A percentile compares a stretch with the other conserved stretches of the same genome.
Conservation (phyloP, 2,329 filamentous ascomycete genomes). For the Fusarium succisae region DNA sequence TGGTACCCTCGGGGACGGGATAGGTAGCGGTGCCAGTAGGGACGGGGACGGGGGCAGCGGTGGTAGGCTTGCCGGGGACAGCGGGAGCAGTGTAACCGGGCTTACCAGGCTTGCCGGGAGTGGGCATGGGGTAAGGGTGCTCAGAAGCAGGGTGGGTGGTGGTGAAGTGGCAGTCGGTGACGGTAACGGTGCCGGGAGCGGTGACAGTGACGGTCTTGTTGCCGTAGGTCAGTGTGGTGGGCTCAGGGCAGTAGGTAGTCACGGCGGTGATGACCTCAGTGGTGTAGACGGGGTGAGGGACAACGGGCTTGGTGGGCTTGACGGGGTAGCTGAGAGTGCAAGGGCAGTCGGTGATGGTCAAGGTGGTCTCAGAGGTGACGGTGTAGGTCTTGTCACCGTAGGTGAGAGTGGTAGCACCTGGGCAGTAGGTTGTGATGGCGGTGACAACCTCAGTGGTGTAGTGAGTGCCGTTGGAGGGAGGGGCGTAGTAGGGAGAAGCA, state of each 20-base stretch:
- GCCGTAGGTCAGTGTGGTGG: conserved; percentile 46
- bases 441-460: conserved; percentile 74
- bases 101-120: conserved; percentile 14
- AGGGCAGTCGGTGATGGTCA: conserved; percentile 77
- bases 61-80: conserved; percentile 3
- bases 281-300: conserved; percentile 19
- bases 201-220: conserved; percentile 40
- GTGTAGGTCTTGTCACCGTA: conserved; percentile 74
- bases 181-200: conserved; percentile 20
- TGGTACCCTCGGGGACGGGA: conserved; percentile 54
- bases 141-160: conserved; percentile 34
- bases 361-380: conserved; percentile 72
- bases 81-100: conserved; percentile 6
- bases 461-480: conserved; percentile 42
- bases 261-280: conserved; percentile 32
- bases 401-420: conserved; percentile 69
- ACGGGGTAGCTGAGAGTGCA: conserved; percentile 72
- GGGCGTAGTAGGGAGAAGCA: conserved; percentile 13
- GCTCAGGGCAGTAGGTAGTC: conserved; percentile 52
- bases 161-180: conserved; percentile 31
- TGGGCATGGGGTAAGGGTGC: conserved; percentile 37
- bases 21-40: not conserved
- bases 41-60: conserved; percentile 33
- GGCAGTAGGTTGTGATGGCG: conserved; percentile 77
- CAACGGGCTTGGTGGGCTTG: conserved; percentile 36